phyloP scores from a whole-genome alignment of 805 yeast species.

The Saccharomyces jurei region DNA sequence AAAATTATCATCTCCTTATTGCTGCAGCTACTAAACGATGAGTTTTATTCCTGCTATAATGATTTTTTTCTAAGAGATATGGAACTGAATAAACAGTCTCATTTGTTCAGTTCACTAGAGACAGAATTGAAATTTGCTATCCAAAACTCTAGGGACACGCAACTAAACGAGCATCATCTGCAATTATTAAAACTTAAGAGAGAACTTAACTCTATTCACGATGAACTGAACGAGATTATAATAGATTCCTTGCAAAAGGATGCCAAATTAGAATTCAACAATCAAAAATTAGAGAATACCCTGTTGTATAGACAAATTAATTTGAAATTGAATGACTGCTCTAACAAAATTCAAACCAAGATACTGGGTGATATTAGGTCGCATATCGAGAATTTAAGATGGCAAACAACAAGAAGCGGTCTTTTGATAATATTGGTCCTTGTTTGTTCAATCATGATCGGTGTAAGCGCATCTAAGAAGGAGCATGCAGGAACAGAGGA shows the following conservation, averaged over 20 bases:
- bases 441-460: conserved; percentile 54
- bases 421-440: conserved; percentile 62
- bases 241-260: conserved; percentile 60
- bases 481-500: conserved; percentile 29
- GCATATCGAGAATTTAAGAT: conserved; percentile 79
- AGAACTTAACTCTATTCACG: conserved; percentile 62
- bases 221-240: conserved; percentile 60
- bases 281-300: conserved; percentile 79
- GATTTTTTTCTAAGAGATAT: conserved; percentile 32
- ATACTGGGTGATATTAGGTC: conserved; percentile 75
- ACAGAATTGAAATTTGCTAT: conserved; percentile 78
- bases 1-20: conserved; percentile 29
- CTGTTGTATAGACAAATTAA: conserved; percentile 60
- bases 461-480: conserved; percentile 36
- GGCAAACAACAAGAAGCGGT: conserved; percentile 91
- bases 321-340: conserved; percentile 68
- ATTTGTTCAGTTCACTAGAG: conserved; percentile 85
- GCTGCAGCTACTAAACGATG: conserved; percentile 28
- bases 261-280: conserved; percentile 73
- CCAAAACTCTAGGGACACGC: conserved; percentile 59
- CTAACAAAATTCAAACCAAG: conserved; percentile 76
- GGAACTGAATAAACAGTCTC: conserved; percentile 81
- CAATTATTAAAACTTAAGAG: conserved; percentile 64
- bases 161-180: conserved; percentile 57
- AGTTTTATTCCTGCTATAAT: conserved; percentile 38